Percentiles rank a stretch among this genome's conserved stretches.
Conservation (phyloP, 2,329 filamentous ascomycete species). For the Volutella citrinella region DNA sequence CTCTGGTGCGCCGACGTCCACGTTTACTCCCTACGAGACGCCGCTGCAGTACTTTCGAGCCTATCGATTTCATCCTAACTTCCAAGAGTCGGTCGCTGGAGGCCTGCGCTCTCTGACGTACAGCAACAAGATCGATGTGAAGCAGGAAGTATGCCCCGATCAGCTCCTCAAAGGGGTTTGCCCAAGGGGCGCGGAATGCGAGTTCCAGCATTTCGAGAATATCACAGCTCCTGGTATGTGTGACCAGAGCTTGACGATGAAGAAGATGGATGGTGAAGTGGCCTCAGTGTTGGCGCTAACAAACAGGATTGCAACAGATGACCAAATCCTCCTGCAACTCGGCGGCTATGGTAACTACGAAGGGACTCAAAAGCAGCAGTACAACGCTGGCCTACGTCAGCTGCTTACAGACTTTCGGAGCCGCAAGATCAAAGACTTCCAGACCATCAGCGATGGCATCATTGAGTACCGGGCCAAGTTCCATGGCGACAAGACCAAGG, state of each 20-base stretch:
- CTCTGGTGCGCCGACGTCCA: constrained; percentile 11
- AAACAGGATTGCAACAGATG: constrained; percentile 52
- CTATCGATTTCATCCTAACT: constrained; percentile 86
- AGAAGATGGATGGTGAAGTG: constrained; percentile 16
- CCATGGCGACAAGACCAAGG: constrained; percentile 60
- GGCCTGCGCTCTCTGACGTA: constrained; percentile 90
- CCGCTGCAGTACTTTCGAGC: constrained; percentile 79
- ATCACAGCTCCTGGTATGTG: constrained; percentile 39
- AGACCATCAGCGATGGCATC: constrained; percentile 64
- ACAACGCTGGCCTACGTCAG: constrained; percentile 59
- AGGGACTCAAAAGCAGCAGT: constrained; percentile 58
- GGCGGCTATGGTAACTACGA: constrained; percentile 64
- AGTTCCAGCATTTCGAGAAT: constrained; percentile 70
- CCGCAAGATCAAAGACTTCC: constrained; percentile 62
- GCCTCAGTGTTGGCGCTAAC: constrained; percentile 47
- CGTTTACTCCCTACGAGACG: constrained; percentile 69
- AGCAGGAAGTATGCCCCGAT: constrained; percentile 71
- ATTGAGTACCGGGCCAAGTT: constrained; percentile 65
- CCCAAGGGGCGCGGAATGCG: constrained; percentile 66
- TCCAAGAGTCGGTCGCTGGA: constrained; percentile 63
- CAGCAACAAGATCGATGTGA: constrained; percentile 82
- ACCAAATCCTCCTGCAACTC: constrained; percentile 69
- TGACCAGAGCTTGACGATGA: constrained; percentile 12
- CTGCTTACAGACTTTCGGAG: constrained; percentile 59
- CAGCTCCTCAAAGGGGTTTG: constrained; percentile 71